Base-by-base conservation (phyloP, 2,329 filamentous ascomycete genomes). In the Stemphylium beticola region DNA sequence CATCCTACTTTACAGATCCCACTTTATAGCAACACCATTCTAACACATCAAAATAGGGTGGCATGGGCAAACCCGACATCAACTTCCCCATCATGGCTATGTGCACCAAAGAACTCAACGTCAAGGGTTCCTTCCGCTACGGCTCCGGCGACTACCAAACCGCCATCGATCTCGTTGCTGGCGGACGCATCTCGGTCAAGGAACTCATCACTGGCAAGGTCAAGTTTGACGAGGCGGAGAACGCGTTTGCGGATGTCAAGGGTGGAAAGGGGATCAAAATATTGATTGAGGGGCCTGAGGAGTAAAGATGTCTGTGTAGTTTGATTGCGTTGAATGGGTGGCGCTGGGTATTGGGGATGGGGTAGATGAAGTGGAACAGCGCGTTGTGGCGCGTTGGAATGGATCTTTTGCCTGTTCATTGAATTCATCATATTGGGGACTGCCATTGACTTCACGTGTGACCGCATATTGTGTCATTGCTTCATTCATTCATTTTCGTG, bases 31-130 rank as follows among this genome's bases (percentile, higher is more conserved):
- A 14, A 5, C n/a, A 11, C 10, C 26, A 29, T 11, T 29, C 40
- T 26, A 11, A 36, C 33, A 51, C 46, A 17, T 55, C 12, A 22
- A 22, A 9, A 6, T 33, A 76, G 74, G 74, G 72, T 49, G 93
- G 93, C 50, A 96, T 97, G 92, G 93, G 93, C 70, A 90, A 89
- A 73, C 77, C 86, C 34, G 91, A 96, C 69, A 93, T 97, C 74
- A 90, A 78, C 8, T 96, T 97, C 80, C 93, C 93, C 46, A 96
- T 98, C 74, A 90, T 93, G 85, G 89, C 90, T 4, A 82, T 96
- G 71, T 96, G 92, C 75, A 83, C 87, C 45, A 97, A 97, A 80
- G 93, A 98, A 81, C 82, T 96, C 46, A 96, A 88, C 10, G 83
- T 90, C 41, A 90, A 89, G 72, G 93, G 93, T 18, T 93, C 88